phyloP scores from a whole-genome alignment of 2,329 filamentous ascomycete genomes.

The Tothia fuscella region DNA sequence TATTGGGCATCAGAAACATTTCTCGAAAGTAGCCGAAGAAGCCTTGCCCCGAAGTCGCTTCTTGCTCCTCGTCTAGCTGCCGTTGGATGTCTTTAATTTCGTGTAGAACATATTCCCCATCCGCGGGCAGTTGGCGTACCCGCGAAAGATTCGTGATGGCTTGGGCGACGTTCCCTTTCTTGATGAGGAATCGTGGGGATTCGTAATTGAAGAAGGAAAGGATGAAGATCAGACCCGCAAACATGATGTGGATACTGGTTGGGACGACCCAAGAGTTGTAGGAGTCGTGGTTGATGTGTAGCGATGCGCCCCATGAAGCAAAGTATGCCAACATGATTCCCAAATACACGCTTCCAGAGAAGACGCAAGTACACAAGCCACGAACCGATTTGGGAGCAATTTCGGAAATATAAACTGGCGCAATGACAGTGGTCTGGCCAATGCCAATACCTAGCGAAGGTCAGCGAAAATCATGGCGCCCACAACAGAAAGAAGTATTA shows the following conservation, averaged over 20 bases:
- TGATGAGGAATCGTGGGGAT: conserved; percentile 22
- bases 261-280: conserved; percentile 15
- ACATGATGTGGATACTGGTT: conserved; percentile 18
- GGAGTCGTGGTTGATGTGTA: conserved; percentile 15
- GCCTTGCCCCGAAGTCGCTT: conserved; percentile 54
- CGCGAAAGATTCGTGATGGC: conserved; percentile 19
- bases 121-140: conserved; percentile 18
- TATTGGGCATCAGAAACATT: conserved; percentile 53
- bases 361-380: conserved; percentile 4
- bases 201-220: conserved; percentile 18
- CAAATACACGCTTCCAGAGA: conserved; percentile 6
- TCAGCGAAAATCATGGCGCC: too few relatives aligned
- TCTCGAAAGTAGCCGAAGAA: conserved; percentile 55
- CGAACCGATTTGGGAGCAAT: conserved; percentile 3
- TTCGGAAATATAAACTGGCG: conserved; percentile 6
- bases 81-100: conserved; percentile 46
- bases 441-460: conserved; percentile 7
- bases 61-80: conserved; percentile 58
- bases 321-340: conserved; percentile 10
- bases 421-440: conserved; percentile 8
- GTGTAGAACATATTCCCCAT: conserved; percentile 21
- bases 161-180: conserved; percentile 20
- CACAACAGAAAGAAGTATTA: too few relatives aligned
- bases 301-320: conserved; percentile 1
- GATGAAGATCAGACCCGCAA: conserved; percentile 11